Conservation (phyloP, 208 protist genomes). For the Trypanosoma platydactyli region DNA sequence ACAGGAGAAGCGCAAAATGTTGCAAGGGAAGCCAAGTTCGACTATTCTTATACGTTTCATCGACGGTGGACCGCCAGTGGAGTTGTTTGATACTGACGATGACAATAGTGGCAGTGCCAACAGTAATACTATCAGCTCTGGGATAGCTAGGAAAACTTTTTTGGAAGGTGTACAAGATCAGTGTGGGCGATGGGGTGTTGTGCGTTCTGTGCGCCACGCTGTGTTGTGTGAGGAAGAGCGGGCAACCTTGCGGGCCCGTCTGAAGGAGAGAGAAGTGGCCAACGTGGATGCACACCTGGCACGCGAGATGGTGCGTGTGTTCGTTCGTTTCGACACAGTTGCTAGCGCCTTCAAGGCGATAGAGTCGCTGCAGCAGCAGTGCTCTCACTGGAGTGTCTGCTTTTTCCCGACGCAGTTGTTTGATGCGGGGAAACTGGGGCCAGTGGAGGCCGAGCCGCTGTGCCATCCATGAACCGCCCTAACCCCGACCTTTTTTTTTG, state of each 20-base stretch:
- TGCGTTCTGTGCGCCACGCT: conserved; percentile 46
- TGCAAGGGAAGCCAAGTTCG: conserved; percentile 73
- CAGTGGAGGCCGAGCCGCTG: conserved; percentile 37
- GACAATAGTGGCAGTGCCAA: not conserved
- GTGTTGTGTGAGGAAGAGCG: conserved; percentile 31
- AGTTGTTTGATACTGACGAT: conserved; percentile 7
- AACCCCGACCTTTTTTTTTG: not conserved
- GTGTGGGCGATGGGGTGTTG: conserved; percentile 58
- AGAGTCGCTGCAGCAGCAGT: conserved; percentile 43
- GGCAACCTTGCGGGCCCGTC: not conserved
- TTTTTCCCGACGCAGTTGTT: conserved; percentile 74
- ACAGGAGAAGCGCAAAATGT: conserved; percentile 1
- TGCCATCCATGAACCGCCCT: conserved; percentile 15
- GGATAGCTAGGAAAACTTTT: conserved; percentile 15
- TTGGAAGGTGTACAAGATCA: conserved; percentile 37
- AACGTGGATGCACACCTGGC: conserved; percentile 21
- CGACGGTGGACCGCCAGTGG: conserved; percentile 26
- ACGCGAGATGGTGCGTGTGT: conserved; percentile 58
- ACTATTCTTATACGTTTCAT: conserved; percentile 68
- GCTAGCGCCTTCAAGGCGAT: conserved; percentile 80
- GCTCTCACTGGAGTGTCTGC: conserved; percentile 36
- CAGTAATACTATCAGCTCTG: not conserved
- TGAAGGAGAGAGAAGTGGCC: not conserved
- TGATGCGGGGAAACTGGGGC: conserved; percentile 45
- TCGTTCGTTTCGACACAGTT: conserved; percentile 84